Percentiles rank a stretch among this genome's conserved stretches.
These are phyloP conservation scores for Flaveria sonorensis DNA, from an alignment of 129 eudicot genomes.

Conservation along the genomic window DNA sequence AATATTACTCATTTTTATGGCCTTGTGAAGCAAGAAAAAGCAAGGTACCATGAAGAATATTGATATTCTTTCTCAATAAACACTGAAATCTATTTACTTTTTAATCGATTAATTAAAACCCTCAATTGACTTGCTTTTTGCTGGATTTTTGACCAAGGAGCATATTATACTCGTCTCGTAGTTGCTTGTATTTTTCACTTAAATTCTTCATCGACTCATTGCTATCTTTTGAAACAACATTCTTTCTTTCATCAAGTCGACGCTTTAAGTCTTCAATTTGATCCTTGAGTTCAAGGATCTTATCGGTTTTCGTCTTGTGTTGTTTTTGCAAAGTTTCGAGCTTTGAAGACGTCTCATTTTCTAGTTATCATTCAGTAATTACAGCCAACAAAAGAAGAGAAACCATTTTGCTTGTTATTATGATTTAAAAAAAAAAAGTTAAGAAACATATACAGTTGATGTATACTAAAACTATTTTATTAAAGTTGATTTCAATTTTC, in stretches of 20 bases:
- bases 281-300: conserved; percentile 36
- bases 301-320: conserved; percentile 30
- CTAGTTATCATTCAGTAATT: conserved; percentile 4
- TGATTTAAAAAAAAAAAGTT: no score
- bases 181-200: conserved; percentile 35
- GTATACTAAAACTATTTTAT: no score
- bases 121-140: conserved; percentile 13
- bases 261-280: conserved; percentile 32
- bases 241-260: conserved; percentile 34
- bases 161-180: conserved; percentile 39
- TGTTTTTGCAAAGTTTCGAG: conserved; percentile 34
- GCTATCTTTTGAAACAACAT: conserved; percentile 18
- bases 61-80: not conserved
- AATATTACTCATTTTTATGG: not conserved
- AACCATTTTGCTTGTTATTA: not conserved
- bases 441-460: no score
- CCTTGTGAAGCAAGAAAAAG: not conserved
- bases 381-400: not conserved
- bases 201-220: conserved; percentile 27
- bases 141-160: conserved; percentile 37
- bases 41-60: not conserved
- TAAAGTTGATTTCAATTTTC: no score
- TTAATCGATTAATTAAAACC: not conserved
- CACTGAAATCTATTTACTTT: not conserved
- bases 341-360: conserved; percentile 14